Evolutionary conservation across 257 asterid species (phyloP).

Genomic region (Nicotiana undulata): DNA sequence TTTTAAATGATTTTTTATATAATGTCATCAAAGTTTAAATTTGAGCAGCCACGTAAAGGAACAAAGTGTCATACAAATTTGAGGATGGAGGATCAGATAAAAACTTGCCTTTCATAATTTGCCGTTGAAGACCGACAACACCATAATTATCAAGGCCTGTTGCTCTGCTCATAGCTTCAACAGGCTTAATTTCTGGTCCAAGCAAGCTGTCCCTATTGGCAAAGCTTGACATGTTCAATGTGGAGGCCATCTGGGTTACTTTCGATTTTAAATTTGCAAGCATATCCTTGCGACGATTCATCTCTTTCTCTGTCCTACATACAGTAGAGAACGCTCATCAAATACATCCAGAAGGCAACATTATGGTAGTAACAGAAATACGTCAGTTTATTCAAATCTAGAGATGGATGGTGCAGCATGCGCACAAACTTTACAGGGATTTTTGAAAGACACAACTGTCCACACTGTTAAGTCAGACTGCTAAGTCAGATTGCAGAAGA

Average conservation of each 20-base stretch:
- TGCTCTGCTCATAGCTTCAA: constrained; percentile 76
- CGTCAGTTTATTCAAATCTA: background rate
- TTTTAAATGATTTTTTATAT: background rate
- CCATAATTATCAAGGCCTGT: constrained; percentile 79
- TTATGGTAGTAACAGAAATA: background rate
- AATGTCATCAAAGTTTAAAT: background rate
- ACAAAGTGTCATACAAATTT: background rate
- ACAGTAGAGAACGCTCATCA: background rate
- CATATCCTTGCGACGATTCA: constrained; percentile 86
- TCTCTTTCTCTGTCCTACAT: constrained; percentile 82
- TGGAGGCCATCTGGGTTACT: constrained; percentile 76
- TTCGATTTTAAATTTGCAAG: constrained; percentile 59
- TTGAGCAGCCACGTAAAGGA: background rate
- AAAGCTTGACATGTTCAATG: constrained; percentile 81
- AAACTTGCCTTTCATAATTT: constrained; percentile 78
- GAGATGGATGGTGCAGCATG: background rate
- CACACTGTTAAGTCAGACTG: background rate
- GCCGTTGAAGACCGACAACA: constrained; percentile 84
- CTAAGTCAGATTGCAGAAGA: background rate
- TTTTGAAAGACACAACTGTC: background rate
- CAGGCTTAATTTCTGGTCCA: constrained; percentile 86
- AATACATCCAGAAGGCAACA: background rate
- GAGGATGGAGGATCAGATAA: background rate
- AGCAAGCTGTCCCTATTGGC: constrained; percentile 88
- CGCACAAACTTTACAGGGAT: background rate